Percentiles rank a stretch among this genome's conserved stretches.
These are phyloP conservation scores for Talaromyces sp. DNA, from an alignment of 2,329 filamentous ascomycete species.

Conservation along the genomic window DNA sequence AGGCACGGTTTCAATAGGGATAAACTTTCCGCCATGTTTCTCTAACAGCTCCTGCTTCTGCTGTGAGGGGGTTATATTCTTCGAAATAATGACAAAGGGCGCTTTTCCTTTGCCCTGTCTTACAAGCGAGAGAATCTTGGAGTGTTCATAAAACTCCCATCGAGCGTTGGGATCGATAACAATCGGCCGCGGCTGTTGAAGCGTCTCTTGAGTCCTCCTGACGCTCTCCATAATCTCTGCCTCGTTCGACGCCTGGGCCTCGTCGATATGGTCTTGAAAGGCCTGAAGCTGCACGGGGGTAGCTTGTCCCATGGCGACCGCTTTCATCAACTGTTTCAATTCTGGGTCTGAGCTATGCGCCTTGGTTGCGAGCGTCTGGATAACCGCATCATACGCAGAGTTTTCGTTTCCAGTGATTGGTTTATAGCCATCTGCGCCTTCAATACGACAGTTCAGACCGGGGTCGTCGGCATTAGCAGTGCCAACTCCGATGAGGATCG, in stretches of 20 bases:
- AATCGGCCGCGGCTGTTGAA: slow-evolving; percentile 70
- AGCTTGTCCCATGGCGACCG: background rate
- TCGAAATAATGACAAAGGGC: slow-evolving; percentile 60
- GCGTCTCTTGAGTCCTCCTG: background rate
- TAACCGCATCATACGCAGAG: background rate
- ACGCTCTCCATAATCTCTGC: background rate
- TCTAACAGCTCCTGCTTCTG: slow-evolving; percentile 19
- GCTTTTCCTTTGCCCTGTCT: slow-evolving; percentile 59
- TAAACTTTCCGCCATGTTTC: slow-evolving; percentile 24
- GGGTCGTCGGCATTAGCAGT: slow-evolving; percentile 84
- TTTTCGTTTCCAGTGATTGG: background rate
- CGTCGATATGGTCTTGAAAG: slow-evolving; percentile 1
- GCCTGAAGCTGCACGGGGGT: background rate
- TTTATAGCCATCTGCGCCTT: slow-evolving; percentile 48
- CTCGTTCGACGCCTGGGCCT: background rate
- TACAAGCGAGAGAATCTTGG: slow-evolving; percentile 62
- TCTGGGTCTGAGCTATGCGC: background rate
- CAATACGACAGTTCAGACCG: slow-evolving; percentile 73
- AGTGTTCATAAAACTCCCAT: slow-evolving; percentile 57
- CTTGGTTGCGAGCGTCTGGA: background rate
- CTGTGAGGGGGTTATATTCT: slow-evolving; percentile 10
- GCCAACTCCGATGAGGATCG: slow-evolving; percentile 77
- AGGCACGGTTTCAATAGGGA: slow-evolving; percentile 17
- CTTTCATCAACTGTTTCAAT: slow-evolving; percentile 4
- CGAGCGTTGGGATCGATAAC: slow-evolving; percentile 70